phyloP scores from a whole-genome alignment of 2,329 filamentous ascomycete genomes.

The Pseudogymnoascus verrucosus region DNA sequence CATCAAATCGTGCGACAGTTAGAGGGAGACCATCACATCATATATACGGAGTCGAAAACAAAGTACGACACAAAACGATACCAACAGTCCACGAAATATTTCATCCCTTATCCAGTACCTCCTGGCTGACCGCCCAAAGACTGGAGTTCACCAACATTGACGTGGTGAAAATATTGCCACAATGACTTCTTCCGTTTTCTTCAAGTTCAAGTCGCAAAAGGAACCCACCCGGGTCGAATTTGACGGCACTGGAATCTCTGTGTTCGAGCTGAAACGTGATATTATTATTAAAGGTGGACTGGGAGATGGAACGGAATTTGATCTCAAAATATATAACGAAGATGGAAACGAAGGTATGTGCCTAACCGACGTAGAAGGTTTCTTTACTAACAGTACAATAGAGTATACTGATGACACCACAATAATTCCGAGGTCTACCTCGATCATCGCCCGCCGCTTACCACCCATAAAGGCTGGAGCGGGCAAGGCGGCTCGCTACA shows the following conservation, averaged over 20 bases:
- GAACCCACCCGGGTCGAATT: constrained; percentile 92
- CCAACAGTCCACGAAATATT: constrained; percentile 11
- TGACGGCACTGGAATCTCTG: constrained; percentile 94
- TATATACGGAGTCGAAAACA: neutral
- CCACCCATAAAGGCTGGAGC: constrained; percentile 79
- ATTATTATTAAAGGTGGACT: constrained; percentile 92
- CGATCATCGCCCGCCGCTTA: constrained; percentile 79
- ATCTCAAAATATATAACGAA: constrained; percentile 88
- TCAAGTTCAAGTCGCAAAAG: constrained; percentile 99
- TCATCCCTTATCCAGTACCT: neutral
- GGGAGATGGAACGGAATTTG: constrained; percentile 93
- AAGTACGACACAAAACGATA: neutral
- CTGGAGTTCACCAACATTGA: neutral
- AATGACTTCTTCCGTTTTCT: constrained; percentile 75
- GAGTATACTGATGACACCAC: constrained; percentile 97
- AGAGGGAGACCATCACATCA: neutral
- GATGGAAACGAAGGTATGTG: constrained; percentile 79
- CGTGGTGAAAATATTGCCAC: constrained; percentile 15
- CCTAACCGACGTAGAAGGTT: neutral
- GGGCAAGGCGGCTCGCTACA: constrained; percentile 86
- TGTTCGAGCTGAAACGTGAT: constrained; percentile 97
- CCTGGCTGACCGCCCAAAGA: neutral
- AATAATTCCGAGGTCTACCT: constrained; percentile 92
- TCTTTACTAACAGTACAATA: constrained; percentile 35
- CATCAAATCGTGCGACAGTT: constrained; percentile 12